Evolutionary conservation across 2,329 filamentous ascomycete species (phyloP), one percentile per base, ranked within the genome.

Genomic region (Fusarium pseudograminearum): DNA sequence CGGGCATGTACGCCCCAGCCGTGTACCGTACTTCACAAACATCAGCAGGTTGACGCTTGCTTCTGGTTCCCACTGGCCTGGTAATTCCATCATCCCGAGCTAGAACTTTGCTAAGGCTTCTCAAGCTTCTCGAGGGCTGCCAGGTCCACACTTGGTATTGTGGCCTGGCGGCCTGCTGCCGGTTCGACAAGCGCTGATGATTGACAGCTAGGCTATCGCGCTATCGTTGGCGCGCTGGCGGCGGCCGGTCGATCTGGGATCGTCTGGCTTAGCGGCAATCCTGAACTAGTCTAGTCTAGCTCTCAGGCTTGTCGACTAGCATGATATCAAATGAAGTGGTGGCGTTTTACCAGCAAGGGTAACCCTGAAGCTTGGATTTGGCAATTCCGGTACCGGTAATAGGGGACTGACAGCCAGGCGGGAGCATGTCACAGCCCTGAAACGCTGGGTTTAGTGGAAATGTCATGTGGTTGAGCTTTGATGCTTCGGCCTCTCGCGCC

Each of bases 61-160:
- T 46, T 38, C 36, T 44, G 24, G 31, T 30, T 33, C 10, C 40
- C 47, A 34, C 18, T 46, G 28, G 6, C 18, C 36, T 65, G 57
- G 36, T 52, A 44, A 67, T 61, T 42, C 66, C 63, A 67, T 52
- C 61, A 61, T 54, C 58, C 41, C 45, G 51, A 70, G 70, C 72
- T 73, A 73, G 72, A 74, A 74, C 59, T 58, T 63, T 72, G 65
- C 67, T 69, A 72, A 59, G 70, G 70, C 72, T 74, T 74, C 72
- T 74, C 48, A 64, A 54, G 63, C 56, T 68, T 53, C 65, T 71
- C 53, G 63, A 70, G 44, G 55, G 54, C 50, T 50, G 38, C 42
- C 54, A 73, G 55, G 33, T 57, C 66, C 62, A 70, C 57, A 40
- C 57, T 60, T 60, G 33, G 42, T 34, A 60, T 33, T 72, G 66